Evolutionary conservation across 768 basidiomycete species (phyloP).

Genomic region (Auricularia sp.): DNA sequence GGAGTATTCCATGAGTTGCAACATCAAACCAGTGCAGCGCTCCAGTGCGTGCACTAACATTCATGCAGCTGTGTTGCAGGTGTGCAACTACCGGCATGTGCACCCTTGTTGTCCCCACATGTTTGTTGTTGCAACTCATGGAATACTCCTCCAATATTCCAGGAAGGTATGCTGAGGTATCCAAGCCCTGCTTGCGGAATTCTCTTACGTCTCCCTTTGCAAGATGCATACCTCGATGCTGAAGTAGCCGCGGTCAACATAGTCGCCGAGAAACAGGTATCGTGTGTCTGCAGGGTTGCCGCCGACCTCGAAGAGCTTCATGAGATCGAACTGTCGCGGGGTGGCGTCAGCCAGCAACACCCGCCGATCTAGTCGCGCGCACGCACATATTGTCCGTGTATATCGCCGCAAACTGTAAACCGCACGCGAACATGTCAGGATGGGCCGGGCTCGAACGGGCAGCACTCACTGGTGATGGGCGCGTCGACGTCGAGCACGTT

Average conservation of each 20-base stretch:
- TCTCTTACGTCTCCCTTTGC: background rate
- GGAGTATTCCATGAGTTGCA: no score
- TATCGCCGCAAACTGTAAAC: conserved; percentile 32
- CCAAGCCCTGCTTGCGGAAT: no score
- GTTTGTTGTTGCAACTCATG: no score
- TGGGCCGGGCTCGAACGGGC: background rate
- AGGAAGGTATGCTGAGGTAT: no score
- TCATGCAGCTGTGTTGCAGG: no score
- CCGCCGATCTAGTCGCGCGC: background rate
- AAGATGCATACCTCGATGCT: conserved; percentile 31
- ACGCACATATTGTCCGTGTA: conserved; percentile 35
- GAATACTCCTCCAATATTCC: no score
- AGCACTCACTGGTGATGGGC: conserved; percentile 29
- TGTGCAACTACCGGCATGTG: no score
- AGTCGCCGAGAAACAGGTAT: conserved; percentile 36
- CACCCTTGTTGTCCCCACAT: no score
- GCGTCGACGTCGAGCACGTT: conserved; percentile 35
- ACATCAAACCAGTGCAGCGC: no score
- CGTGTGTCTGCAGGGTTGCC: conserved; percentile 37
- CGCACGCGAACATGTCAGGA: background rate
- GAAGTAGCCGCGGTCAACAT: conserved; percentile 38
- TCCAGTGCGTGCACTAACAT: no score
- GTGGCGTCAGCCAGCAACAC: background rate
- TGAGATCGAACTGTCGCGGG: conserved; percentile 29
- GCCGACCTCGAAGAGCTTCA: conserved; percentile 38